A percentile compares a stretch with the other conserved stretches of the same genome.
Conservation (phyloP, 352 stramenopile genomes). For the Phytophthora boehmeriae region DNA sequence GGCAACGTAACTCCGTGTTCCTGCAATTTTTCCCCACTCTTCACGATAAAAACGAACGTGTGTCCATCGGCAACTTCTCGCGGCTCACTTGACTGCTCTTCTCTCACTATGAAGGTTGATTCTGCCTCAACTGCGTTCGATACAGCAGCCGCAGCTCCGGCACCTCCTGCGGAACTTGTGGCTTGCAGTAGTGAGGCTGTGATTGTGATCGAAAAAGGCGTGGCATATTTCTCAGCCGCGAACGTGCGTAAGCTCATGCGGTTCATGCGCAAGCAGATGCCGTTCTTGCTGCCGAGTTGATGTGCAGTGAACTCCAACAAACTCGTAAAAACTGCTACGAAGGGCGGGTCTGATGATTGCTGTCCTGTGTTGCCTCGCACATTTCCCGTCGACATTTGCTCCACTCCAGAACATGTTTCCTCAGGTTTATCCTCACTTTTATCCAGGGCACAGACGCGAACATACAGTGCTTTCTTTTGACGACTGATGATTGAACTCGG, state of each 20-base stretch:
- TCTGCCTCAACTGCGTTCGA: constrained; percentile 13
- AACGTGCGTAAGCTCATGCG: constrained; percentile 48
- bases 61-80: constrained; percentile 17
- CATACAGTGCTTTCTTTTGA: constrained; percentile 46
- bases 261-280: constrained; percentile 42
- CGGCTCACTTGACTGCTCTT: constrained; percentile 3
- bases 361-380: neutral
- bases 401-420: no score
- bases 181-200: constrained; percentile 52
- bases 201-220: constrained; percentile 43
- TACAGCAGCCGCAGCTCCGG: constrained; percentile 38
- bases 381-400: neutral
- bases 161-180: constrained; percentile 35
- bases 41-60: constrained; percentile 59
- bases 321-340: constrained; percentile 52
- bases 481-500: constrained; percentile 46
- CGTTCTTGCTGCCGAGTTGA: constrained; percentile 27
- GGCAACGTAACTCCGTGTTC: constrained; percentile 25
- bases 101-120: constrained; percentile 27
- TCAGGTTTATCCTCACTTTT: constrained; percentile 24
- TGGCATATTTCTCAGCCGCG: constrained; percentile 15
- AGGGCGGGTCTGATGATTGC: neutral
- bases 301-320: constrained; percentile 41
- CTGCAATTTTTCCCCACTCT: constrained; percentile 12
- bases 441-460: constrained; percentile 36